Evolutionary conservation across 2,329 filamentous ascomycete genomes (phyloP).

Genomic region (Diplodia scrobiculata): DNA sequence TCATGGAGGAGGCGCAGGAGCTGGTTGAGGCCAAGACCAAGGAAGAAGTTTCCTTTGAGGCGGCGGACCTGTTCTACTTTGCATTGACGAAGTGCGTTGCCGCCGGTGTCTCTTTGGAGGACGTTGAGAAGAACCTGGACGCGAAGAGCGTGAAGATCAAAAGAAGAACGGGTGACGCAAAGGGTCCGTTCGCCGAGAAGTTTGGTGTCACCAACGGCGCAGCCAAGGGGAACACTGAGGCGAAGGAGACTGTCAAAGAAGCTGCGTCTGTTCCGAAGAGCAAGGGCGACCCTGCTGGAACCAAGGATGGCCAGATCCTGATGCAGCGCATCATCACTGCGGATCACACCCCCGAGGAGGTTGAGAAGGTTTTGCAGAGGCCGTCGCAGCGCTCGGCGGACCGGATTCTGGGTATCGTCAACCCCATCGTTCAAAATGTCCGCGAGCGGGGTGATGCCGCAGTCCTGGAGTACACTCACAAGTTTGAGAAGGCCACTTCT

Average conservation of each 20-base stretch:
- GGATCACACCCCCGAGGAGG: conserved; percentile 63
- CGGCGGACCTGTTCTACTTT: conserved; percentile 95
- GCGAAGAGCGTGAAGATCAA: conserved; percentile 95
- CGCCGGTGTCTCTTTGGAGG: conserved; percentile 79
- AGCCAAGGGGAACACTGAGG: conserved; percentile 30
- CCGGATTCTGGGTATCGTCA: conserved; percentile 84
- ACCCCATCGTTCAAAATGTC: conserved; percentile 88
- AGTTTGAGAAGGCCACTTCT: conserved; percentile 94
- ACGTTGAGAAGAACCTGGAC: conserved; percentile 90
- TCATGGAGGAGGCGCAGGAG: conserved; percentile 97
- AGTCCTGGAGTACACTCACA: conserved; percentile 90
- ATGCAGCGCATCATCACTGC: conserved; percentile 79
- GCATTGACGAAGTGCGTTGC: conserved; percentile 85
- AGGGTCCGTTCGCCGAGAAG: conserved; percentile 87
- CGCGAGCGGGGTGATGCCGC: conserved; percentile 82
- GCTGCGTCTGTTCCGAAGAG: conserved; percentile 58
- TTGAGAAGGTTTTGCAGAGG: conserved; percentile 76
- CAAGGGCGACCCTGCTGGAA: conserved; percentile 54
- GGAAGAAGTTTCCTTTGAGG: conserved; percentile 87
- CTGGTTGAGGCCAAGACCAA: conserved; percentile 82
- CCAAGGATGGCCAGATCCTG: conserved; percentile 62
- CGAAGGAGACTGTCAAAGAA: conserved; percentile 52
- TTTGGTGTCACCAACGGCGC: conserved; percentile 47
- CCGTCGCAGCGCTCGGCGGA: conserved; percentile 96
- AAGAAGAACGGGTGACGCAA: conserved; percentile 88